These are phyloP conservation scores for Skeletonema potamos DNA, from an alignment of 108 stramenopile species.

Conservation along the genomic window DNA sequence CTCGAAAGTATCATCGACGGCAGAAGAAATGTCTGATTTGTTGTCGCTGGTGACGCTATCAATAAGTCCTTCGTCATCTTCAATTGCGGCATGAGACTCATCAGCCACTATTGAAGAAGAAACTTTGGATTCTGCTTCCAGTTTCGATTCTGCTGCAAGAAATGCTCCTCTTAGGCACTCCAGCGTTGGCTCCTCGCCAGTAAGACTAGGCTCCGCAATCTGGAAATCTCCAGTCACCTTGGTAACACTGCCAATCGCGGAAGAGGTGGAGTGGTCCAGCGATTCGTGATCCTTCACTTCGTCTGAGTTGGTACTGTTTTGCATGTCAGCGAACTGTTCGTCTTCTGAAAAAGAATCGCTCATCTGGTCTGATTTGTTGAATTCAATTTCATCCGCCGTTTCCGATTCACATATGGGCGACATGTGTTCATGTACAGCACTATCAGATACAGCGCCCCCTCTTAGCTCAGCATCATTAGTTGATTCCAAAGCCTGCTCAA, in stretches of 20 bases:
- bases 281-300: neutral
- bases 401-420: neutral
- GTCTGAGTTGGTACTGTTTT: neutral
- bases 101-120: neutral
- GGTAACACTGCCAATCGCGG: neutral
- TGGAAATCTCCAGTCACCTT: neutral
- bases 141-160: constrained; percentile 6
- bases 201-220: neutral
- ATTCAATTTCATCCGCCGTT: neutral
- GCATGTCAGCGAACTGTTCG: neutral
- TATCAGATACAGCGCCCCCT: neutral
- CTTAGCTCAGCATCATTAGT: neutral
- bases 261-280: neutral
- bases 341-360: neutral
- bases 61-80: neutral
- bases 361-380: neutral
- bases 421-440: neutral
- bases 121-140: constrained; percentile 2
- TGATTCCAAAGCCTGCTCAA: neutral
- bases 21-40: neutral
- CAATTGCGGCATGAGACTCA: neutral
- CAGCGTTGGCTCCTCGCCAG: neutral
- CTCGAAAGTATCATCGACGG: constrained; percentile 7
- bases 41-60: neutral
- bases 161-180: constrained; percentile 20